Base-by-base conservation (phyloP, 139 green algal genomes). In the Limnomonas spitsbergensis region DNA sequence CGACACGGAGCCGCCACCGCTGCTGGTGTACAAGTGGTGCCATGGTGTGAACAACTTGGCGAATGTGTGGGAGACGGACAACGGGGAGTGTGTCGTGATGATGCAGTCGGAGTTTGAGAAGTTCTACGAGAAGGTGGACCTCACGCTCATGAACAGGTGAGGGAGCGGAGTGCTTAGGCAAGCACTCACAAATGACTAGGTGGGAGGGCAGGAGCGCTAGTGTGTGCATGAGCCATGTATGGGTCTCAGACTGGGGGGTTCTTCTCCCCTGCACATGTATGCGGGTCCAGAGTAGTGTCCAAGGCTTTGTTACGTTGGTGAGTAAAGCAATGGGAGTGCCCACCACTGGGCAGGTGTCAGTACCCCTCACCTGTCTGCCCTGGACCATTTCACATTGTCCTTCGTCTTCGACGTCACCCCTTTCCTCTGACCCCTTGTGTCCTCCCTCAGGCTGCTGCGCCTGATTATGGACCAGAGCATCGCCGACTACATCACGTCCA, bases 21-120 rank as follows among this genome's bases (percentile, higher is more conserved):
- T 98, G 85, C 91, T 99, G 52, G 95, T 98, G 52, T 99, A 99
- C 93, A 99, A 99, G 91, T 99, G 96, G 96, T 93, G 81, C 86
- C 89, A 94, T 78, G 94, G 91, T 78, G 94, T 97, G 87, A 97
- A 97, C 89, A 97, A 97, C 92, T 86, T 96, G 88, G 83, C 80
- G 3, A 90, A 97, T 80, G 87, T 99, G 53, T 99, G 96, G 96
- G 94, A 99, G 66, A 99, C 95, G 0, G 70, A 36, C 36, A 88
- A 95, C 37, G 95, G 96, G 32, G 95, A 99, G 89, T 99, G 96
- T 81, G 94, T 99, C 66, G 96, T 99, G 2, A 95, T 99, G 93
- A 87, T 99, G 88, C 94, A 98, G 87, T 93, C 91, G 24, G 88
- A 89, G 66, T 91, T 99, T 78, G 94, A 99, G 85, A 98, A 98